Conservation (phyloP, 768 basidiomycete genomes). For the Mycena olivaceomarginata region DNA sequence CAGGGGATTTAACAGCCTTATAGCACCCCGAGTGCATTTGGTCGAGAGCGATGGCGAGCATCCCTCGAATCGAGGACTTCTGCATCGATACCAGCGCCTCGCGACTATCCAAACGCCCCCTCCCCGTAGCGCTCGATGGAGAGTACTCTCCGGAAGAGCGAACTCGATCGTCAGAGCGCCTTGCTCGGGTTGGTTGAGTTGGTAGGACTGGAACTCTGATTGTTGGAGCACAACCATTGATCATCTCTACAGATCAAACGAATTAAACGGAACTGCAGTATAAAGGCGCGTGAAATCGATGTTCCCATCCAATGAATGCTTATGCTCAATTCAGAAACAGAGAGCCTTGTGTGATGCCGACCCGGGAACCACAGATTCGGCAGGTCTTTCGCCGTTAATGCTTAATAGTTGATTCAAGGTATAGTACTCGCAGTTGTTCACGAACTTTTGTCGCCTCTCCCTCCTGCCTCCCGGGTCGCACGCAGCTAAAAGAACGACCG, state of each 20-base stretch:
- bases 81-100: background rate
- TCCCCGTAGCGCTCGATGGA: constrained; percentile 4
- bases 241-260: constrained; percentile 1
- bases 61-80: constrained; percentile 5
- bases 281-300: constrained; percentile 7
- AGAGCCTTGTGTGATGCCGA: constrained; percentile 2
- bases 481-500: constrained; percentile 7
- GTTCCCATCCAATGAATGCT: background rate
- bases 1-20: background rate
- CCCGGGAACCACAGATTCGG: constrained; percentile 6
- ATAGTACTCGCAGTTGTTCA: constrained; percentile 2
- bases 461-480: background rate
- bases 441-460: background rate
- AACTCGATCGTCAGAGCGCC: background rate
- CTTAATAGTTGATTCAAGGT: background rate
- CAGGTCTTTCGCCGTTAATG: constrained; percentile 5
- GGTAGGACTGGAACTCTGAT: constrained; percentile 4
- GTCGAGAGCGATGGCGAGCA: constrained; percentile 1
- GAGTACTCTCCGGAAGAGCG: constrained; percentile 8
- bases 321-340: background rate
- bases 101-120: background rate
- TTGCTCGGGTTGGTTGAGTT: constrained; percentile 7
- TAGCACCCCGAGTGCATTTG: constrained; percentile 3
- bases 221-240: constrained; percentile 4
- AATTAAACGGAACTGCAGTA: background rate